These are phyloP conservation scores for Carpinus fangiana DNA, from an alignment of 306 rosid genomes.

Conservation along the genomic window DNA sequence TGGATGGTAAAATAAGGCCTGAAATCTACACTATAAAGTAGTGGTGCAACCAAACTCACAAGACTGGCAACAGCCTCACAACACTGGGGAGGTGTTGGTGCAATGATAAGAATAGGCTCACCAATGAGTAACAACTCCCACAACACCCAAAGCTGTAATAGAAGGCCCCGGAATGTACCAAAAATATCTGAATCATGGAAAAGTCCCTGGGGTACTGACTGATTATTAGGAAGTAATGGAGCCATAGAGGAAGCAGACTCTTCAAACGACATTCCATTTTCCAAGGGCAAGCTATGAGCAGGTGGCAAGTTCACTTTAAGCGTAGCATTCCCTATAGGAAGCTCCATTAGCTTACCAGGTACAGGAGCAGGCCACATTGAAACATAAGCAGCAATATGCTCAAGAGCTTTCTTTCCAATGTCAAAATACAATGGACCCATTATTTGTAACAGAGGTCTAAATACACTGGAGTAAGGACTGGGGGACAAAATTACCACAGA, in stretches of 20 bases:
- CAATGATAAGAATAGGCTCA: slow-evolving; percentile 86
- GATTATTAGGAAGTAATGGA: slow-evolving; percentile 77
- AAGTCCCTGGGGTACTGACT: slow-evolving; percentile 74
- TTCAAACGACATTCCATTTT: slow-evolving; percentile 48
- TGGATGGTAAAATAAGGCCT: slow-evolving; percentile 97
- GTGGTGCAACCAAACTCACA: slow-evolving; percentile 91
- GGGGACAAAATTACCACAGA: slow-evolving; percentile 84
- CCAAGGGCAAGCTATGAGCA: slow-evolving; percentile 68
- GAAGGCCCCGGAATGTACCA: slow-evolving; percentile 72
- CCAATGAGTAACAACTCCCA: slow-evolving; percentile 93
- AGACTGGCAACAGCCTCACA: slow-evolving; percentile 95
- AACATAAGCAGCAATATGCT: slow-evolving; percentile 87
- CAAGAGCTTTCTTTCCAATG: slow-evolving; percentile 84
- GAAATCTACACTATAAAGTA: slow-evolving; percentile 84
- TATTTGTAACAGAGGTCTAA: slow-evolving; percentile 87
- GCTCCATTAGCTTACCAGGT: slow-evolving; percentile 86
- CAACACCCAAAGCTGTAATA: slow-evolving; percentile 90
- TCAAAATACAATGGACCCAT: slow-evolving; percentile 92
- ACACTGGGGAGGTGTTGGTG: slow-evolving; percentile 95
- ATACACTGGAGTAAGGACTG: slow-evolving; percentile 76
- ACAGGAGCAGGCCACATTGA: slow-evolving; percentile 84
- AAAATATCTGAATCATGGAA: slow-evolving; percentile 90
- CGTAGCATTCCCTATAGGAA: slow-evolving; percentile 84
- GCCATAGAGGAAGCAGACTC: slow-evolving; percentile 74
- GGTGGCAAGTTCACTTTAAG: slow-evolving; percentile 92